A percentile compares a stretch with the other conserved stretches of the same genome.
phyloP scores from a whole-genome alignment of 2,329 filamentous ascomycete species.

The Fusarium torreyae region DNA sequence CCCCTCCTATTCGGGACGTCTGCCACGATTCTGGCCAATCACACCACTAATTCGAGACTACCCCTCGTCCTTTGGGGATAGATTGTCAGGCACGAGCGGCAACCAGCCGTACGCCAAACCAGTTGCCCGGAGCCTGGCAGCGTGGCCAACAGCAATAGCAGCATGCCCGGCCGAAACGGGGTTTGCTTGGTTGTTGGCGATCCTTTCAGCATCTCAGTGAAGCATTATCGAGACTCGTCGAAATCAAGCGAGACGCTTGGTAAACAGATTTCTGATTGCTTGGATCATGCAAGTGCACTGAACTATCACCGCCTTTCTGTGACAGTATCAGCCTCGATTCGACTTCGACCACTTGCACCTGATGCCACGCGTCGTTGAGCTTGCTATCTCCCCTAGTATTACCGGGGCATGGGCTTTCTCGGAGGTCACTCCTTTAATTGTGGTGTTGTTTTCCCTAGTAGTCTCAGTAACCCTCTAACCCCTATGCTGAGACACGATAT shows the following conservation, averaged over 20 bases:
- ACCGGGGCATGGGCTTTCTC: not conserved
- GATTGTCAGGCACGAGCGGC: slow-evolving; percentile 43
- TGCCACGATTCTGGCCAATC: slow-evolving; percentile 16
- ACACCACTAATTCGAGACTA: not conserved
- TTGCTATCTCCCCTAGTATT: not conserved
- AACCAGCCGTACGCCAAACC: slow-evolving; percentile 40
- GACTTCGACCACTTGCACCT: slow-evolving; percentile 2
- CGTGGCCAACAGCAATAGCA: slow-evolving; percentile 30
- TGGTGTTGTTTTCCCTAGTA: not conserved
- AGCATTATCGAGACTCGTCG: slow-evolving; percentile 14
- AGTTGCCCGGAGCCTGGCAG: slow-evolving; percentile 33
- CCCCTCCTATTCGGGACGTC: slow-evolving; percentile 8
- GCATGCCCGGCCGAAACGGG: slow-evolving; percentile 21
- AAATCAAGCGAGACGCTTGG: not conserved
- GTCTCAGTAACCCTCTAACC: not conserved
- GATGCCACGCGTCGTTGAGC: slow-evolving; percentile 13
- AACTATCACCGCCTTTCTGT: slow-evolving; percentile 27
- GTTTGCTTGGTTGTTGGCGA: slow-evolving; percentile 21
- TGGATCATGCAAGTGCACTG: slow-evolving; percentile 22
- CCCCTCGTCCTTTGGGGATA: slow-evolving; percentile 29
- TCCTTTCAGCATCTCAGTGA: not conserved
- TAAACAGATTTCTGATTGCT: not conserved
- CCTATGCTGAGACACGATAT: not conserved
- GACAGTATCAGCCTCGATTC: slow-evolving; percentile 11
- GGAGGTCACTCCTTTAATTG: not conserved